These are phyloP conservation scores for Cichorium intybus DNA, from an alignment of 140 eudicot species.

Conservation along the genomic window DNA sequence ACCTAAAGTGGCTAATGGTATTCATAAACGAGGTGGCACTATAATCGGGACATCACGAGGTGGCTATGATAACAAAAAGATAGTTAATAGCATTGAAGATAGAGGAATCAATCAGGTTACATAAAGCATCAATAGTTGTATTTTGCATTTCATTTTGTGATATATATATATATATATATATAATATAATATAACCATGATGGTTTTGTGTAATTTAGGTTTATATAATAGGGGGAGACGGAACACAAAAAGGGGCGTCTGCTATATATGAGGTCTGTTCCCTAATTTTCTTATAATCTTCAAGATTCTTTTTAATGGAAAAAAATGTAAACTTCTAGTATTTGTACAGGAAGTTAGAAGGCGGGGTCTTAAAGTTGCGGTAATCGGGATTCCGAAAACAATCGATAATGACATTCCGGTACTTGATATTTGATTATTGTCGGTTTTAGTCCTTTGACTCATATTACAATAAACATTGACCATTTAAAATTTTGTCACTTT, in stretches of 20 bases:
- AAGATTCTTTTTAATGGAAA: background rate
- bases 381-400: constrained; percentile 82
- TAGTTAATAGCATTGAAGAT: constrained; percentile 82
- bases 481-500: constrained; percentile 10
- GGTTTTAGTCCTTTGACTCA: background rate
- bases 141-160: background rate
- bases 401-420: constrained; percentile 92
- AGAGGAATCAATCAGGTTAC: constrained; percentile 77
- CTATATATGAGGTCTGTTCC: constrained; percentile 61
- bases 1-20: constrained; percentile 57
- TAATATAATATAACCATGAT: background rate
- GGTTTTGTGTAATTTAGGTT: constrained; percentile 42
- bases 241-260: constrained; percentile 86
- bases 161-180: too few relatives aligned
- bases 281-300: background rate
- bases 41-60: constrained; percentile 76
- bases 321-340: background rate
- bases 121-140: background rate
- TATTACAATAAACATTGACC: background rate
- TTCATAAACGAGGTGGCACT: constrained; percentile 89
- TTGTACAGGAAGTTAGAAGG: constrained; percentile 61
- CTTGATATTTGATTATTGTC: constrained; percentile 5
- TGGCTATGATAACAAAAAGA: constrained; percentile 66
- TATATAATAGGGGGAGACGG: constrained; percentile 95
- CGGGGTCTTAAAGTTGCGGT: constrained; percentile 84